Evolutionary conservation across 176 grass and related monocot genomes (phyloP).

Genomic region (Eleusine coracana): DNA sequence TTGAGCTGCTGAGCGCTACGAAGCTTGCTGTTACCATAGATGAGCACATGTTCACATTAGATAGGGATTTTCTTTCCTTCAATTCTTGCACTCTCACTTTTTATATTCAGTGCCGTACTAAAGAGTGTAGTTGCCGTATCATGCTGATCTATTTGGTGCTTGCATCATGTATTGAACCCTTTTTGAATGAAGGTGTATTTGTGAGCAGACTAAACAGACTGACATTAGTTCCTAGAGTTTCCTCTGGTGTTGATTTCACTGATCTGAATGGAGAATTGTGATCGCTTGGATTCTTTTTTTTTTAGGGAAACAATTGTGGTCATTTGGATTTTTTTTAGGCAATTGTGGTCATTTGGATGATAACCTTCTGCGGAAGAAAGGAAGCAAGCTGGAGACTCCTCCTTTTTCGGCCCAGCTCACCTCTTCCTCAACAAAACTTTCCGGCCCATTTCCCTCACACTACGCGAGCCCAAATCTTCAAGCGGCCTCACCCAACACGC

Average conservation of each 20-base stretch:
- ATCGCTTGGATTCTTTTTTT: not conserved
- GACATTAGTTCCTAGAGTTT: not conserved
- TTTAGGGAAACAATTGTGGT: not conserved
- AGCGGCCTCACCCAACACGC: not conserved
- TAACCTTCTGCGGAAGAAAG: not conserved
- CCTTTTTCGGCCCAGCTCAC: not conserved
- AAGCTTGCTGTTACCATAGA: not conserved
- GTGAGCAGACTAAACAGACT: not conserved
- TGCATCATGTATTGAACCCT: not conserved
- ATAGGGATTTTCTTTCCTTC: not conserved
- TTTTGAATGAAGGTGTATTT: not conserved
- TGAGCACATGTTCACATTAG: not conserved
- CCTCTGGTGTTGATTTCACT: not conserved
- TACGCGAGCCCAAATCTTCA: constrained; percentile 1
- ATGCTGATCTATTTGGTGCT: not conserved
- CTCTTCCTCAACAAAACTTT: not conserved
- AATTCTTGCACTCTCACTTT: not conserved
- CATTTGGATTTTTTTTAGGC: not conserved
- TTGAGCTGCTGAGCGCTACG: not conserved
- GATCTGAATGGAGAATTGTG: not conserved
- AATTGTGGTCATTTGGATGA: not conserved
- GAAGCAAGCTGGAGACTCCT: not conserved
- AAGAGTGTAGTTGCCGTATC: not conserved
- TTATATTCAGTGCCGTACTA: not conserved
- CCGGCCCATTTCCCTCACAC: not conserved